These are phyloP conservation scores for Hyaloscypha hepaticicola DNA, from an alignment of 495 filamentous ascomycete genomes.

Conservation along the genomic window DNA sequence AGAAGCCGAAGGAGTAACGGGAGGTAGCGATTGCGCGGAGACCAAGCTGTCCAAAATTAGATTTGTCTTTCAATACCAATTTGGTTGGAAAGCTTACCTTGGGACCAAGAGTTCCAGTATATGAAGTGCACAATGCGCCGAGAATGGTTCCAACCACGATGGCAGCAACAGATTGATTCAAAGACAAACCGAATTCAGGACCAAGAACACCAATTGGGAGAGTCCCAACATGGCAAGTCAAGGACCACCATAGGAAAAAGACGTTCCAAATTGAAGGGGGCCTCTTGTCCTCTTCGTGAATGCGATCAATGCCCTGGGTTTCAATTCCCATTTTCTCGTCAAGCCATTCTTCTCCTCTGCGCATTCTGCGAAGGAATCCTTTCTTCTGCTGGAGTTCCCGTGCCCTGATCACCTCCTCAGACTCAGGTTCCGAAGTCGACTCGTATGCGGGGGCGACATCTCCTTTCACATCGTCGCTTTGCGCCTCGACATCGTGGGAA, in stretches of 20 bases:
- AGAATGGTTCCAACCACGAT: slow-evolving; percentile 48
- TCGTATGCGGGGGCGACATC: background rate
- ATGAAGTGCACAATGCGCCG: slow-evolving; percentile 36
- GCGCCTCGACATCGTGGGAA: slow-evolving; percentile 14
- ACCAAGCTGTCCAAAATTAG: slow-evolving; percentile 37
- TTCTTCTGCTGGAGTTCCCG: slow-evolving; percentile 22
- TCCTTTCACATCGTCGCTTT: background rate
- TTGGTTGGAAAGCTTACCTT: slow-evolving; percentile 13
- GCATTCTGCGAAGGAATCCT: slow-evolving; percentile 33
- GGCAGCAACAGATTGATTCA: slow-evolving; percentile 51
- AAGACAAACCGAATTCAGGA: slow-evolving; percentile 46
- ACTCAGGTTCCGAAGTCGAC: background rate
- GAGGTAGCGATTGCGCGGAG: slow-evolving; percentile 53
- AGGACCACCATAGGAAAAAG: slow-evolving; percentile 45
- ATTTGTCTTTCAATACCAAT: background rate
- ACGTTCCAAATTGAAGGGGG: slow-evolving; percentile 39
- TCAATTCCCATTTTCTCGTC: slow-evolving; percentile 56
- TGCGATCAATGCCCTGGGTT: slow-evolving; percentile 50
- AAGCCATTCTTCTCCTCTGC: slow-evolving; percentile 46
- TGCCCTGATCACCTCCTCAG: slow-evolving; percentile 24
- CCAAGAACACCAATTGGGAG: slow-evolving; percentile 53
- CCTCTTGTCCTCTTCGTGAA: slow-evolving; percentile 46
- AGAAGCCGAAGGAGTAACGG: slow-evolving; percentile 58
- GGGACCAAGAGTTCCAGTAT: slow-evolving; percentile 28
- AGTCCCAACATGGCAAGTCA: slow-evolving; percentile 55